Base-by-base conservation (phyloP, 257 asterid species). In the Knoxia roxburghii region DNA sequence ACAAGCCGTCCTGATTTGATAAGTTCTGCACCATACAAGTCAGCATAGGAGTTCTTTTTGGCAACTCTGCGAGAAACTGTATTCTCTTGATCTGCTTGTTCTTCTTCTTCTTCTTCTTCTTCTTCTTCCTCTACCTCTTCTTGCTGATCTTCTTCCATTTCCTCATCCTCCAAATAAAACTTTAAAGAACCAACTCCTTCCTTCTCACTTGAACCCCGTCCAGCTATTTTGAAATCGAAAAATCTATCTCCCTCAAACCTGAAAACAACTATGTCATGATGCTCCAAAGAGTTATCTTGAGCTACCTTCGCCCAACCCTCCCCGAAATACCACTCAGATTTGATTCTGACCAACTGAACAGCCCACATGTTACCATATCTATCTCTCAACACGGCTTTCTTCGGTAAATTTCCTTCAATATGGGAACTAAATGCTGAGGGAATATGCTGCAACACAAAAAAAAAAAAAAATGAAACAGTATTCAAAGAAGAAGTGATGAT, bases 231-330 rank as follows among this genome's bases (percentile, higher is more conserved):
- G 54, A 75, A 65, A 49, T 76, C 45, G 13, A 72, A 69, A 64
- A 70, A 18, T 7, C 68, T 46, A 0, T 14, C 15, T 3, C 63
- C 64, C 53, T 27, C 59, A 41, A 72, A 62, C 1, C 30, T 40
- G 20, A 75, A 79, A 2, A 66, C 27, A 55, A 79, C 3, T 6
- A 33, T 2, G 53, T 76, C 26, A 0, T 1, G 0, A 1, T 51
- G 62, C 54, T 75, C 57, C 63, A 75, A 21, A 12, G 21, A 40
- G 21, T 69, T 75, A 0, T 76, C 75, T 14, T 15, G n/a, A 13
- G 62, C 68, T 17, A 79, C 62, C 4, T 73, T 12, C 10, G 68
- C 23, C 84, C 84, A 79, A 6, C 78, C 81, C 40, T 70, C 35
- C 17, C 41, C 14, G 21, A 79, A 72, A 62, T 6, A 75, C 65